Evolutionary conservation across 164 flowering plant species (phyloP).

Genomic region (Protea cynaroides): DNA sequence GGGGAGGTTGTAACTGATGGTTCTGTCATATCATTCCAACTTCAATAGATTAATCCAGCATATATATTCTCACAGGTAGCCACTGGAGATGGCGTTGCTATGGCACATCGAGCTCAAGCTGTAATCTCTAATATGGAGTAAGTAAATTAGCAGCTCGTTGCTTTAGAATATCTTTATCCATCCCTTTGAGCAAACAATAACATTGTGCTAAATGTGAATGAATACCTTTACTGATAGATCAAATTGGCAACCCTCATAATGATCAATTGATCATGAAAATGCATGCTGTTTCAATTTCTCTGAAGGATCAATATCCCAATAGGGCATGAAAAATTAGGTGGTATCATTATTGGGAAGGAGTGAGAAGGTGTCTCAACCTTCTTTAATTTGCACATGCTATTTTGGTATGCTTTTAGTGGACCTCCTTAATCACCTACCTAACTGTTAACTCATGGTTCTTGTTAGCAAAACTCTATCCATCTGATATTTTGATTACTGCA

Average conservation of each 20-base stretch:
- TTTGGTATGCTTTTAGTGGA: background rate
- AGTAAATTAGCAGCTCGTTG: conserved; percentile 23
- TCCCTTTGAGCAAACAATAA: background rate
- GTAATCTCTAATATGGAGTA: conserved; percentile 98
- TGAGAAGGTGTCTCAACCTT: background rate
- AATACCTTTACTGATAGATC: background rate
- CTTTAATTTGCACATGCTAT: background rate
- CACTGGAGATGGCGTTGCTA: conserved; percentile 97
- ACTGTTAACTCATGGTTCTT: background rate
- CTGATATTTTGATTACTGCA: background rate
- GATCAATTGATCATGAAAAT: background rate
- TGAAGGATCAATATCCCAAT: too few species aligned
- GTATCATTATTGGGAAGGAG: background rate
- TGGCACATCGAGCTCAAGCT: conserved; percentile 97
- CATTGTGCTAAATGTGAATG: background rate
- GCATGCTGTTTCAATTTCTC: background rate
- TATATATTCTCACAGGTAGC: conserved; percentile 56
- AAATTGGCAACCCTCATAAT: background rate
- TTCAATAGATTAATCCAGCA: conserved; percentile 1
- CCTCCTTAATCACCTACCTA: background rate
- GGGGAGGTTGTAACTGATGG: background rate
- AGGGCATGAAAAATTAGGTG: too few species aligned
- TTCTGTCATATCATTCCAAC: background rate
- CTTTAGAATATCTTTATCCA: background rate
- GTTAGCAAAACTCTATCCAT: background rate